Evolutionary conservation across 768 basidiomycete genomes (phyloP), one percentile per base, ranked within the genome.

Genomic region (Galerina marginata): DNA sequence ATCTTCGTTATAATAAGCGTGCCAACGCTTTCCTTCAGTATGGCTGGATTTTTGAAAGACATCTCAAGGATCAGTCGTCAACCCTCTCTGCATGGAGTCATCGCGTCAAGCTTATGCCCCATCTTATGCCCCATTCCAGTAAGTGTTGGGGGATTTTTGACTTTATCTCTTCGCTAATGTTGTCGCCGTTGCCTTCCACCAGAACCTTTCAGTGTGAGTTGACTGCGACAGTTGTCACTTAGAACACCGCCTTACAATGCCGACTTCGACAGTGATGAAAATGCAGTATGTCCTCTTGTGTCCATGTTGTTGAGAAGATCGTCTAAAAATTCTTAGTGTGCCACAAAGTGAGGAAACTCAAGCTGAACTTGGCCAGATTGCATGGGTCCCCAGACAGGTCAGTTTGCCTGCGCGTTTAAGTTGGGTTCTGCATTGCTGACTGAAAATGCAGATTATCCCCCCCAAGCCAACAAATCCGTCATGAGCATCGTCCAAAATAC

Each of bases 251-350:
- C 97, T 0, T 99, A 99, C 78, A 99, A 99, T 69, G 97, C 97
- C 72, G 97, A 99, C 78, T 99, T 99, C 77, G 97, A 99, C 71
- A 96, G 96, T 66, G 97, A 99, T 70, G 97, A 99, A 75, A 99
- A 93, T 99, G 91, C 97, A 99, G 95, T 96, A 85, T 52, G 93
- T 89, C n/a, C 54, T 37, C 1, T 26, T 53, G 15, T 20, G 26
- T 37, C 16, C 40, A n/a, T n/a, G n/a, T n/a, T n/a, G n/a, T n/a
- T n/a, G n/a, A n/a, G n/a, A n/a, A n/a, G n/a, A n/a, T n/a, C n/a
- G n/a, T n/a, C n/a, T n/a, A n/a, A n/a, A n/a, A n/a, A n/a, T n/a
- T n/a, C n/a, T n/a, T n/a, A n/a, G n/a, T n/a, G n/a, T n/a, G n/a
- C n/a, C n/a, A n/a, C n/a, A n/a, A n/a, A n/a, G n/a, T n/a, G n/a